These are phyloP conservation scores for Cokeromyces recurvatus DNA, from an alignment of 371 early-diverging fungal species.

Conservation along the genomic window DNA sequence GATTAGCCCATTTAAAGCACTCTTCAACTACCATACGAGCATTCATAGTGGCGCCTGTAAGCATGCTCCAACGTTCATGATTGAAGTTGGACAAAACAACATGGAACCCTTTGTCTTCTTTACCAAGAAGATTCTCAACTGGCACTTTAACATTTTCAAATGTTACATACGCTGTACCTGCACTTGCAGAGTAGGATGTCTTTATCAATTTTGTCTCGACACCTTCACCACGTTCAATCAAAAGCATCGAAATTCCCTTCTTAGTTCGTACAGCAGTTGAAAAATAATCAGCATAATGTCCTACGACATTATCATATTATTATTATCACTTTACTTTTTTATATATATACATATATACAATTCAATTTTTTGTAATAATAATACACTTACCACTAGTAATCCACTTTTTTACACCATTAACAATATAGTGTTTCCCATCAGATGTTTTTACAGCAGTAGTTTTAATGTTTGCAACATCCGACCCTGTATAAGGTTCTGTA, in stretches of 20 bases:
- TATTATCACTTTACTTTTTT: too few species aligned
- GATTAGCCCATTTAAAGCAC: slow-evolving; percentile 72
- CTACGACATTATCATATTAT: too few species aligned
- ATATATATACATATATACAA: too few species aligned
- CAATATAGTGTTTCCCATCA: slow-evolving; percentile 60
- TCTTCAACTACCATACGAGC: slow-evolving; percentile 32
- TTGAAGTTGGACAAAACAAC: slow-evolving; percentile 50
- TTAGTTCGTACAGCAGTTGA: slow-evolving; percentile 62
- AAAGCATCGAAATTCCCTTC: slow-evolving; percentile 73
- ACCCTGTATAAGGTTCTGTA: slow-evolving; percentile 64
- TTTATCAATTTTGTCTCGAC: slow-evolving; percentile 59
- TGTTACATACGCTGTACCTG: slow-evolving; percentile 54
- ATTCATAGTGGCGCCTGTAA: slow-evolving; percentile 18
- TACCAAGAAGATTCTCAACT: slow-evolving; percentile 67
- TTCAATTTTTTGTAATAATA: too few species aligned
- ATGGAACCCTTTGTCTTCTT: slow-evolving; percentile 70
- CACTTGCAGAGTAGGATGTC: slow-evolving; percentile 55
- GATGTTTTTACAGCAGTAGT: slow-evolving; percentile 69
- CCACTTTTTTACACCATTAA: slow-evolving; percentile 69
- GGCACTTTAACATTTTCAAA: slow-evolving; percentile 62
- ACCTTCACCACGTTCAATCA: slow-evolving; percentile 67
- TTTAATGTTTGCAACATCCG: slow-evolving; percentile 76
- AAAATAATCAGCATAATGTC: slow-evolving; percentile 64
- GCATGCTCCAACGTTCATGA: slow-evolving; percentile 47
- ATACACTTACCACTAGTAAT: slow-evolving; percentile 60